Evolutionary conservation across 768 basidiomycete species (phyloP), one percentile per base, ranked within the genome.

Genomic region (Obba rivulosa): DNA sequence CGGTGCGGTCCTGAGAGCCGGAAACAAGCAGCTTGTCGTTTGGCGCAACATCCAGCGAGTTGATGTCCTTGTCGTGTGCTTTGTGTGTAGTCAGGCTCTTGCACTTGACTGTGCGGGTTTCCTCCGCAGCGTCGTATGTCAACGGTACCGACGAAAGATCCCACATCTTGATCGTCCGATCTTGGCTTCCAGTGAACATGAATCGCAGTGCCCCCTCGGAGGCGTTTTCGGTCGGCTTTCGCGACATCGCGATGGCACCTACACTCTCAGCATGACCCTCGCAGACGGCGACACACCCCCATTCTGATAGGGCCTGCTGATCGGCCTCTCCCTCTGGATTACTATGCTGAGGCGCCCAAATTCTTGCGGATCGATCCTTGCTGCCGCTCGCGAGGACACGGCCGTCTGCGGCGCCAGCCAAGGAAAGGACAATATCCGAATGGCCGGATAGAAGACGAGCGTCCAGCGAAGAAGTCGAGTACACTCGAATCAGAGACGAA

Each of bases 101-200:
- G 62, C 85, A 85, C 50, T 77, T 81, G 28, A 71, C 46, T 20
- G 67, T 53, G 38, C 71, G 63, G 20, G 51, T 59, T 22, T 55
- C 58, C 5, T 62, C 54, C n/a, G 46, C 56, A 34, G 28, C 45
- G 21, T 49, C 52, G 25, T 22, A 39, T 18, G 45, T 17, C 20
- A 59, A 47, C 41, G 59, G 55, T 3, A 85, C 67, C 13, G 69
- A 62, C 0, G 77, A 70, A n/a, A 98, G 63, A 66, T 98, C 92
- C 96, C 96, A 99, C 83, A 98, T 87, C 68, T 99, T 99, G 64
- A 97, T 88, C 3, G 96, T 98, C 37, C 91, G 81, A 65, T 99
- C 96, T 66, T 98, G 95, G 62, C 88, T 91, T 25, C 95, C 96
- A 13, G 93, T 96, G 63, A 97, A 88, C 75, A 94, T 72, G 69